Evolutionary conservation across 2,329 filamentous ascomycete species (phyloP).

Genomic region (Colletotrichum coccodes): DNA sequence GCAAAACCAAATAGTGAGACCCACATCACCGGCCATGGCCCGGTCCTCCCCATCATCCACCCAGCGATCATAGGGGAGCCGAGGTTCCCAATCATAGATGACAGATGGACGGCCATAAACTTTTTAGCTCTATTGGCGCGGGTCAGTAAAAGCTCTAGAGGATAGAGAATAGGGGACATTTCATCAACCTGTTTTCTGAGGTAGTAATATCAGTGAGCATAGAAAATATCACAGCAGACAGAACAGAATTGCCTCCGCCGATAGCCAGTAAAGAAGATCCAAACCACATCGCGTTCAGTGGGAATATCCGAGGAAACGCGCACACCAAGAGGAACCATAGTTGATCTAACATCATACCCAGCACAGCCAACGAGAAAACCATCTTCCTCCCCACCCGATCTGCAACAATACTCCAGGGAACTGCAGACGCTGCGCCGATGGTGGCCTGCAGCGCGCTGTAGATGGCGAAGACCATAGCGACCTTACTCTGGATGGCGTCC

Average conservation of each 20-base stretch:
- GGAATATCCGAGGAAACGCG: constrained; percentile 44
- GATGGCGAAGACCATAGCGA: constrained; percentile 47
- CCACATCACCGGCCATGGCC: constrained; percentile 40
- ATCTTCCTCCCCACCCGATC: constrained; percentile 50
- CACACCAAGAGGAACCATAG: constrained; percentile 44
- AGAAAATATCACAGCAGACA: constrained; percentile 43
- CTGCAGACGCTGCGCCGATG: constrained; percentile 42
- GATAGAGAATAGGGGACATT: background rate
- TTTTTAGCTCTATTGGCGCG: constrained; percentile 41
- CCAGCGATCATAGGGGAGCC: constrained; percentile 48
- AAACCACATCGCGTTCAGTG: constrained; percentile 46
- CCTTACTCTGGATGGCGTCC: constrained; percentile 45
- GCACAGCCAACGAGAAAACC: constrained; percentile 43
- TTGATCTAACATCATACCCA: constrained; percentile 41
- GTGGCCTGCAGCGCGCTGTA: constrained; percentile 41
- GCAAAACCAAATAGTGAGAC: background rate
- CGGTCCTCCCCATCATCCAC: constrained; percentile 44
- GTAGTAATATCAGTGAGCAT: constrained; percentile 49
- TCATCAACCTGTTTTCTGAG: constrained; percentile 47
- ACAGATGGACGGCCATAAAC: constrained; percentile 45
- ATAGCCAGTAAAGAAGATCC: constrained; percentile 43
- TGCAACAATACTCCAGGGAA: constrained; percentile 50
- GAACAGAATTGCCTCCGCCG: constrained; percentile 48
- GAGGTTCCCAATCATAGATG: constrained; percentile 45
- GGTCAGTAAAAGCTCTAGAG: background rate